Evolutionary conservation across 106 monocot genomes (phyloP).

Genomic region (Vanilla planifolia): DNA sequence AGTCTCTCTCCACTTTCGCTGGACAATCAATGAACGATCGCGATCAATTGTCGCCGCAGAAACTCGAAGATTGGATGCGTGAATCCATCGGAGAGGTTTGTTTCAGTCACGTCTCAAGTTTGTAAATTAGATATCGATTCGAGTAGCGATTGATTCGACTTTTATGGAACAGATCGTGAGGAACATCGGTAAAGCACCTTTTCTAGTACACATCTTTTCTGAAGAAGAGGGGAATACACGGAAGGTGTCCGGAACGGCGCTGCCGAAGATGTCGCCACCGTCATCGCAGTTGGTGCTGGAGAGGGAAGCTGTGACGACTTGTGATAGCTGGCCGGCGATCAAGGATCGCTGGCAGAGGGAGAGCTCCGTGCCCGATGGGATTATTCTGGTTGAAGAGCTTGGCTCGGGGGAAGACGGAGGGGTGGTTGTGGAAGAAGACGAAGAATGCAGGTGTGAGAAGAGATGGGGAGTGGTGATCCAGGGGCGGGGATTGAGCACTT

Average conservation of each 20-base stretch:
- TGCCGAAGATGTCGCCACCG: background rate
- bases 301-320: conserved; percentile 37
- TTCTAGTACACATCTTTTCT: conserved; percentile 53
- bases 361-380: conserved; percentile 38
- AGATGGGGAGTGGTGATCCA: conserved; percentile 71
- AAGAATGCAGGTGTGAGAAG: background rate
- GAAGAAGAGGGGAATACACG: background rate
- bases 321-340: conserved; percentile 53
- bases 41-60: conserved; percentile 24
- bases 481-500: conserved; percentile 48
- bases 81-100: conserved; percentile 53
- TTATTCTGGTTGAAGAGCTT: conserved; percentile 56
- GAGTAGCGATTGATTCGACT: background rate
- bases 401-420: background rate
- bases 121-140: background rate
- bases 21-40: background rate
- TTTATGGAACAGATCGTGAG: conserved; percentile 48
- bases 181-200: conserved; percentile 57
- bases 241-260: background rate
- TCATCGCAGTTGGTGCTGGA: conserved; percentile 25
- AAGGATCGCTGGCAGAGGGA: conserved; percentile 31
- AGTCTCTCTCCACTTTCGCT: background rate
- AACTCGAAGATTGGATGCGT: conserved; percentile 58
- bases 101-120: background rate
- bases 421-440: background rate